Evolutionary conservation across 225 moss, liverwort and hornwort genomes (phyloP), one percentile per base, ranked within the genome.

Genomic region (Straminergon stramineum): DNA sequence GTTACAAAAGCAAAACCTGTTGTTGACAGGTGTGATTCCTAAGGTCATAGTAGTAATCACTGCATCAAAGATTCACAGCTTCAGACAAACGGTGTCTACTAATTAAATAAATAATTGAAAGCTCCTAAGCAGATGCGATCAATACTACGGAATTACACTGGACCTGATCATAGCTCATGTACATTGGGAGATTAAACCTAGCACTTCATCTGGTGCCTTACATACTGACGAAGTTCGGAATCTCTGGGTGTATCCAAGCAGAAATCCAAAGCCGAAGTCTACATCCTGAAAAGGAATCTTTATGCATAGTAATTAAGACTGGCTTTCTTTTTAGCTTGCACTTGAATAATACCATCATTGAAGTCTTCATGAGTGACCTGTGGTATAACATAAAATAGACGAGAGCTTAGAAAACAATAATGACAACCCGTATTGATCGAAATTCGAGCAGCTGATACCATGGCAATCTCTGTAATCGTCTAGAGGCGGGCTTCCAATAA

Each of bases 331-430:
- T 98, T 98, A 31, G 98, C 95, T 93, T 98, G 98, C 69, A 98
- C 98, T 95, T 98, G 98, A 87, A 95, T 98, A 63, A 98, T 97
- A n/a, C 97, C 98, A 78, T 97, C 98, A 67, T 98, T 98, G 91
- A 97, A 98, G 91, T 98, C 98, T 88, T 98, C 98, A 75, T 98
- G 98, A 66, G 98, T 98, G 24, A 98, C 97, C 97, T 98, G 89
- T 41, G n/a, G 56, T 51, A 60, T 3, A 79, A 76, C 67, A 86
- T 27, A 35, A 70, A 90, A 83, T 57, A 88, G 55, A 60, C 32
- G 27, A 73, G 12, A 80, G 83, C 83, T 73, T 51, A 91, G 45
- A 60, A 58, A 65, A 71, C 66, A 83, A 71, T 22, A 75, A 41
- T 23, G 58, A 81, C 30, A 52, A 88, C 34, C 55, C 51, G 73